Base-by-base conservation (phyloP, 2,329 filamentous ascomycete species). In the Talaromyces sp. region DNA sequence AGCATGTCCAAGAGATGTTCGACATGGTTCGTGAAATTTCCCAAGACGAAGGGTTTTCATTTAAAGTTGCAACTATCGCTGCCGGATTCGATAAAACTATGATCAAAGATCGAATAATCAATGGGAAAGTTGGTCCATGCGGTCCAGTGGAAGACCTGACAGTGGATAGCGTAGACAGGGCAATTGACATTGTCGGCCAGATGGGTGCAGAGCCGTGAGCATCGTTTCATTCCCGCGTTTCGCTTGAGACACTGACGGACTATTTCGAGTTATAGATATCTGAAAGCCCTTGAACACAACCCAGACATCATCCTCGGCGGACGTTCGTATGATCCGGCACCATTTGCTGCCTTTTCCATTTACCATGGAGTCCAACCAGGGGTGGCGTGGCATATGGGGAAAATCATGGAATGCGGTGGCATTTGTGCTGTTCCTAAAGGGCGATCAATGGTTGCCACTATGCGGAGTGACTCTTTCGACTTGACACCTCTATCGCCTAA, bases 351-450 rank as follows among this genome's bases (percentile, higher is more conserved):
- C 2, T 79, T 75, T 60, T 75, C 69, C 27, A 64, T 77, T 1
- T 72, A 70, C 54, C 68, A 69, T 17, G 72, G 71, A 52, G 59
- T 62, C 7, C 42, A 64, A n/a, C 49, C 66, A 7, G 81, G 79
- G 0, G 74, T 73, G 0, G 77, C 78, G 36, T 72, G 72, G 8
- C 81, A 84, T 65, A 82, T 85, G 80, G 83, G 82, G 9, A 84
- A 85, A 71, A 47, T 59, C 10, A 59, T 59, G 57, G 57, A 59
- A 22, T 59, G 57, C 3, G 57, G 57, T 17, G 57, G 80, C 0
- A 65, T 74, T 0, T 84, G 82, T 65, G 77, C 81, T 0, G 68
- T 71, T 0, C 82, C 82, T 0, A 85, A 84, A 61, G 75, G 76
- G 0, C 69, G 69, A 3, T 78, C 75, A 5, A 77, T 76, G 4